These are phyloP conservation scores for Apiotrichum akiyoshidainum DNA, from an alignment of 1,284 basidiomycete genomes.

Conservation along the genomic window DNA sequence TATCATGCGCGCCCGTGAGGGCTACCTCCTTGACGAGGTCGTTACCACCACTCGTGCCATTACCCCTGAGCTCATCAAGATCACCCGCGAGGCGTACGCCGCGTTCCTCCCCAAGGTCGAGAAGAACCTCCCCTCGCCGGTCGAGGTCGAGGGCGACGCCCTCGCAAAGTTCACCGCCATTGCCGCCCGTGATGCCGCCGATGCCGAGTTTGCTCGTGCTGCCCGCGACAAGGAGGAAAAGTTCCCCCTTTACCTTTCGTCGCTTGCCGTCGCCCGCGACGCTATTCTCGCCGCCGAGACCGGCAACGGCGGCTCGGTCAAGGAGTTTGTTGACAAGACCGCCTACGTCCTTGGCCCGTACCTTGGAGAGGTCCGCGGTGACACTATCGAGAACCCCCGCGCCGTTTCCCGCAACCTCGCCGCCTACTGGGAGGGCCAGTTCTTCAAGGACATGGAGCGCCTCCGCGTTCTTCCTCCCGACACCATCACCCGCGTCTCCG, in stretches of 20 bases:
- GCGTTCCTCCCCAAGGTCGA: conserved; percentile 60
- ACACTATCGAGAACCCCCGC: conserved; percentile 75
- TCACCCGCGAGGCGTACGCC: conserved; percentile 51
- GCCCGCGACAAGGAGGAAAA: conserved; percentile 78
- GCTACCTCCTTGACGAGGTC: conserved; percentile 61
- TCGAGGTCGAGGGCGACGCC: conserved; percentile 58
- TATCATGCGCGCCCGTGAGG: conserved; percentile 82
- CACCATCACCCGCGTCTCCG: conserved; percentile 89
- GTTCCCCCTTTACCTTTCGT: conserved; percentile 78
- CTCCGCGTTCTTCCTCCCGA: conserved; percentile 84
- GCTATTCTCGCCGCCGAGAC: conserved; percentile 40
- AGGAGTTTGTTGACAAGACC: conserved; percentile 66
- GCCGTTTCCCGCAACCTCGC: conserved; percentile 80
- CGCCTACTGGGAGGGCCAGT: conserved; percentile 83
- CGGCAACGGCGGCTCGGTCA: conserved; percentile 51
- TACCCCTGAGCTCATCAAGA: conserved; percentile 35
- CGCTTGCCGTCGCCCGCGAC: conserved; percentile 59
- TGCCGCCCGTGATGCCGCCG: conserved; percentile 53
- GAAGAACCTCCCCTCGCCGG: conserved; percentile 60
- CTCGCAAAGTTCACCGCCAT: conserved; percentile 56
- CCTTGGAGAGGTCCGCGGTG: conserved; percentile 74
- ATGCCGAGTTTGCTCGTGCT: conserved; percentile 62
- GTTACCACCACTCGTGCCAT: conserved; percentile 40
- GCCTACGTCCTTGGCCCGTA: conserved; percentile 70
- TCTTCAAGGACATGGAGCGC: conserved; percentile 88